Evolutionary conservation across 164 flowering plant genomes (phyloP), one percentile per base, ranked within the genome.

Genomic region (Nymphaea colorata): DNA sequence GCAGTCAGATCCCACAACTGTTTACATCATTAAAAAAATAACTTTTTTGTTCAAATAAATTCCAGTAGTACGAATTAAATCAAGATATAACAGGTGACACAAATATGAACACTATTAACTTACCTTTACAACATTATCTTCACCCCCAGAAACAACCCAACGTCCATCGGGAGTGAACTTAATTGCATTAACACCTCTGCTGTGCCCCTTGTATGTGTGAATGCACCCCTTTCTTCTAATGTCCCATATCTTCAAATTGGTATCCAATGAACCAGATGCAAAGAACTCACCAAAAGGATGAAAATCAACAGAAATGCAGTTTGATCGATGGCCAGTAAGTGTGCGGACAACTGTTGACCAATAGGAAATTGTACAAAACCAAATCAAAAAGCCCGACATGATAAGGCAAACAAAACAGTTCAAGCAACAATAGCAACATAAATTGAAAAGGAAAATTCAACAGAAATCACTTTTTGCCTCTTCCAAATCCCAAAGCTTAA

Each of bases 1-100:
- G 99, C 99, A 74, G 99, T 94, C 73, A 94, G 79, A 81, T 94
- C 99, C 99, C 99, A 94, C 41, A 94, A 77, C 99, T 94, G 88
- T 55, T 43, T 15, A 51, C 64, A 55, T 55, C 10, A 55, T 55
- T 8, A 16, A 55, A 16, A 16, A 62, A 69, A 67, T 66, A 3
- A 64, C 59, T 44, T 42, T 8, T 55, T 55, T 8, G 59, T 55
- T 8, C 16, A 55, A 55, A 55, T 10, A 55, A 55, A 55, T 8
- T 16, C 16, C 59, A 55, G 59, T 8, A 55, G 59, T 8, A 55
- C 10, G 59, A 8, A 55, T 2, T 55, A 17, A 11, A 17, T 61
- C 64, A 61, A 17, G n/a, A 61, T 61, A 61, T 6, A 61, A 17
- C 42, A 41, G n/a, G 17, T 8, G n/a, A 61, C n/a, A 5, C 25